Percentiles rank a stretch among this genome's conserved stretches.
These are phyloP conservation scores for Choiromyces venosus DNA, from an alignment of 495 filamentous ascomycete species.

Conservation along the genomic window DNA sequence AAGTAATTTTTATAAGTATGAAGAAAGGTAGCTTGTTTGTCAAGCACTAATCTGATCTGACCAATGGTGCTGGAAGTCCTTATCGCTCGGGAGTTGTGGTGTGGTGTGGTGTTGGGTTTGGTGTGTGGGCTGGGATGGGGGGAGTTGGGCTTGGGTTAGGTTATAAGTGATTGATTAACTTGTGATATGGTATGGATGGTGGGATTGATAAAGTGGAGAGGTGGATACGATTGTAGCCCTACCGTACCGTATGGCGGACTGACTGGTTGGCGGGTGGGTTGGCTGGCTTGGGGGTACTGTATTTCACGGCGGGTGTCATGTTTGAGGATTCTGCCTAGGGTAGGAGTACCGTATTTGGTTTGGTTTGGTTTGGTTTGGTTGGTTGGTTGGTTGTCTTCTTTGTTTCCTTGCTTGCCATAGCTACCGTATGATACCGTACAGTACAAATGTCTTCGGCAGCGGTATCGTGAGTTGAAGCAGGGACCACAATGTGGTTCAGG, in stretches of 20 bases:
- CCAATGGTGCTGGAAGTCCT: not conserved
- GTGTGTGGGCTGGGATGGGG: not conserved
- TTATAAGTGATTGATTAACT: not conserved
- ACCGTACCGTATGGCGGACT: not conserved
- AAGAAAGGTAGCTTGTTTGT: not conserved
- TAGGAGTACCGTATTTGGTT: too few species aligned
- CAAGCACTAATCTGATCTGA: not conserved
- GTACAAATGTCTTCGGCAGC: too few species aligned
- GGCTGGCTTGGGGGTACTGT: too few species aligned
- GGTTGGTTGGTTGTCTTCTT: not conserved
- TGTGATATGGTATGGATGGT: not conserved
- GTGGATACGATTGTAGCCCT: too few species aligned
- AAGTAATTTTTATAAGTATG: not conserved
- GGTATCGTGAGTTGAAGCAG: too few species aligned
- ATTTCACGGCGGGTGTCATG: not conserved
- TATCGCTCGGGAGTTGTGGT: not conserved
- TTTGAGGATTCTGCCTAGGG: not conserved
- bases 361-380: not conserved
- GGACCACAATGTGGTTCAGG: too few species aligned
- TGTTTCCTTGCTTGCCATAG: too few species aligned
- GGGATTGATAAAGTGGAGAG: too few species aligned
- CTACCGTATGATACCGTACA: too few species aligned
- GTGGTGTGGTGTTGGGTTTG: too few species aligned
- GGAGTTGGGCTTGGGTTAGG: not conserved
- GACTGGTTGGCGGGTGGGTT: too few species aligned